phyloP scores from a whole-genome alignment of 2,329 filamentous ascomycete genomes.

The Colletotrichum lentis region DNA sequence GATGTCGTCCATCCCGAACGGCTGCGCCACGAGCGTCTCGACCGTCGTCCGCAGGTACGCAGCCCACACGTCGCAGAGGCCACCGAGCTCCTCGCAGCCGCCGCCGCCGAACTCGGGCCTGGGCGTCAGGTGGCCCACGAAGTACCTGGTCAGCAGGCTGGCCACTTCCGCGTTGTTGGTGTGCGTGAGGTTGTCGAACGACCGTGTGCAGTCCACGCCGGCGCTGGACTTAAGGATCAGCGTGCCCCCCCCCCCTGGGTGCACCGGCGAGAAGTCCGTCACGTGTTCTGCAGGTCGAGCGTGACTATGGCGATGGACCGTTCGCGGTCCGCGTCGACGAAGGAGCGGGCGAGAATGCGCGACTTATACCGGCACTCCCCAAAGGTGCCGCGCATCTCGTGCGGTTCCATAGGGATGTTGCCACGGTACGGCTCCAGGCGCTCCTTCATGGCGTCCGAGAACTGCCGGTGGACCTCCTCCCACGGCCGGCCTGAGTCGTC shows the following conservation, averaged over 20 bases:
- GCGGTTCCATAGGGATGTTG: conserved; percentile 56
- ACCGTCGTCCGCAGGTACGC: conserved; percentile 58
- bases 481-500: conserved; percentile 54
- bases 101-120: conserved; percentile 57
- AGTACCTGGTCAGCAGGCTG: conserved; percentile 63
- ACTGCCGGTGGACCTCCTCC: conserved; percentile 60
- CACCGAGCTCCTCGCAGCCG: conserved; percentile 51
- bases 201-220: conserved; percentile 60
- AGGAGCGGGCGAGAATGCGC: conserved; percentile 54
- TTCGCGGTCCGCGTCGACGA: conserved; percentile 56
- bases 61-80: conserved; percentile 59
- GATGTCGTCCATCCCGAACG: conserved; percentile 62
- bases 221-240: conserved; percentile 63
- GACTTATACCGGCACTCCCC: conserved; percentile 62
- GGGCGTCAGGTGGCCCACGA: conserved; percentile 59
- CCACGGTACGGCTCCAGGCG: conserved; percentile 60
- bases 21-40: conserved; percentile 61
- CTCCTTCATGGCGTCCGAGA: conserved; percentile 64
- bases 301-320: conserved; percentile 59
- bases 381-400: conserved; percentile 63
- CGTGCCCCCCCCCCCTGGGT: conserved; percentile 61
- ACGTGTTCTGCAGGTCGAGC: conserved; percentile 62
- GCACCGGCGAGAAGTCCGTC: conserved; percentile 61
- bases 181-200: conserved; percentile 63
- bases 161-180: conserved; percentile 63